Conservation (phyloP, 1,284 basidiomycete genomes). For the Flammula alnicola region DNA sequence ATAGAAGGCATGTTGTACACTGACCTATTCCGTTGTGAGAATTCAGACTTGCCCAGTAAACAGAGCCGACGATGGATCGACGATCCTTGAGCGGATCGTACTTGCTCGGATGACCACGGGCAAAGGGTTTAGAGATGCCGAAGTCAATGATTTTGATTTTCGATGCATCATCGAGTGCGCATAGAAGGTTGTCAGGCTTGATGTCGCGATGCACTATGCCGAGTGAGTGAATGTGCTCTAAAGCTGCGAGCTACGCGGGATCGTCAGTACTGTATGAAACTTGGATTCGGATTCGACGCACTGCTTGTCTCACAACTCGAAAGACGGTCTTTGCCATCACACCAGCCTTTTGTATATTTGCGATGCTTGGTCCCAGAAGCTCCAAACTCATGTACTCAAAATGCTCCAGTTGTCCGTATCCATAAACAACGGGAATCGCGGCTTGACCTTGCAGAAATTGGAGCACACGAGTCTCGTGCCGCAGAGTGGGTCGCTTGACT, state of each 20-base stretch:
- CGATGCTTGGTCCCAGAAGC: constrained; percentile 24
- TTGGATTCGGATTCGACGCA: constrained; percentile 20
- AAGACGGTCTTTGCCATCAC: constrained; percentile 24
- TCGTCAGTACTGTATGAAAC: too few species aligned
- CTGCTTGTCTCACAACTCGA: constrained; percentile 25
- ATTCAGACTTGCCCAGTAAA: constrained; percentile 31
- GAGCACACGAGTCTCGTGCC: constrained; percentile 24
- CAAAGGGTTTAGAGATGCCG: constrained; percentile 24
- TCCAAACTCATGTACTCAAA: constrained; percentile 35
- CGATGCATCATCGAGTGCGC: constrained; percentile 19
- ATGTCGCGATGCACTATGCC: constrained; percentile 31
- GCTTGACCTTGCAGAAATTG: constrained; percentile 28
- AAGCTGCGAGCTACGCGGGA: constrained; percentile 24
- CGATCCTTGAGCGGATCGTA: constrained; percentile 21
- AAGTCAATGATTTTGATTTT: constrained; percentile 29
- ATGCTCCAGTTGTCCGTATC: constrained; percentile 28
- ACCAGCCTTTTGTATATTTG: constrained; percentile 11
- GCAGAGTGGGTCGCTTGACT: constrained; percentile 24
- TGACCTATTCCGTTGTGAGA: constrained; percentile 27
- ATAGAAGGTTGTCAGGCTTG: constrained; percentile 30
- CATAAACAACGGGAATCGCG: constrained; percentile 31
- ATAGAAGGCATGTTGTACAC: constrained; percentile 8
- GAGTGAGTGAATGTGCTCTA: constrained; percentile 30
- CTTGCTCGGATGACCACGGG: constrained; percentile 14
- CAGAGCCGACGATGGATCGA: constrained; percentile 25